Percentiles rank a stretch among this genome's conserved stretches.
These are phyloP conservation scores for Phlebiopsis gigantea DNA, from an alignment of 768 basidiomycete species.

Conservation along the genomic window DNA sequence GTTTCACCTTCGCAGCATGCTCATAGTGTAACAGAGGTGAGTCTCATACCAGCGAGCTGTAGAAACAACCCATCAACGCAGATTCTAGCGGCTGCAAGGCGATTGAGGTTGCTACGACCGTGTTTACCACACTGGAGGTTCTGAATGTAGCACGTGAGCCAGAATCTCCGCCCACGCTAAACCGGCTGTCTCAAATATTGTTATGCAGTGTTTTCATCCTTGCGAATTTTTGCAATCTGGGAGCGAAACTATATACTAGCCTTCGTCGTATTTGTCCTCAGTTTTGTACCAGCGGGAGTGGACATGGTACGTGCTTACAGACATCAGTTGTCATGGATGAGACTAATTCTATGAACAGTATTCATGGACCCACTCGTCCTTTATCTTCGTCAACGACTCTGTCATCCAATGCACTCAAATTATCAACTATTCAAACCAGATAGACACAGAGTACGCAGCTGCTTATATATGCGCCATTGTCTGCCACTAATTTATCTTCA, in stretches of 20 bases:
- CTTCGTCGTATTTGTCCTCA: neutral
- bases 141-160: neutral
- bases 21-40: too few relatives aligned
- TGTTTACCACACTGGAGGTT: neutral
- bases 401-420: neutral
- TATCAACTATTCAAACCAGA: neutral
- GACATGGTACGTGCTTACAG: neutral
- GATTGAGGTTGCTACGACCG: neutral
- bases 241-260: neutral
- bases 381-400: neutral
- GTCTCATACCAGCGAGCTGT: too few relatives aligned
- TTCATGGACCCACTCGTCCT: neutral
- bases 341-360: neutral
- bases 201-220: neutral
- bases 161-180: neutral
- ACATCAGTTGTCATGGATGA: too few relatives aligned
- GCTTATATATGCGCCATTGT: neutral
- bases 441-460: neutral
- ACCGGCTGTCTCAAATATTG: too few relatives aligned
- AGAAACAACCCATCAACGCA: too few relatives aligned
- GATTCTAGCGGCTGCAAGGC: neutral
- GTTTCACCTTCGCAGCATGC: too few relatives aligned
- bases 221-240: neutral
- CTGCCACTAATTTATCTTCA: neutral
- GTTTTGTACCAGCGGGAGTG: neutral